Percentiles rank a stretch among this genome's conserved stretches.
phyloP scores from a whole-genome alignment of 2,329 filamentous ascomycete genomes.

The Ilyonectria robusta region DNA sequence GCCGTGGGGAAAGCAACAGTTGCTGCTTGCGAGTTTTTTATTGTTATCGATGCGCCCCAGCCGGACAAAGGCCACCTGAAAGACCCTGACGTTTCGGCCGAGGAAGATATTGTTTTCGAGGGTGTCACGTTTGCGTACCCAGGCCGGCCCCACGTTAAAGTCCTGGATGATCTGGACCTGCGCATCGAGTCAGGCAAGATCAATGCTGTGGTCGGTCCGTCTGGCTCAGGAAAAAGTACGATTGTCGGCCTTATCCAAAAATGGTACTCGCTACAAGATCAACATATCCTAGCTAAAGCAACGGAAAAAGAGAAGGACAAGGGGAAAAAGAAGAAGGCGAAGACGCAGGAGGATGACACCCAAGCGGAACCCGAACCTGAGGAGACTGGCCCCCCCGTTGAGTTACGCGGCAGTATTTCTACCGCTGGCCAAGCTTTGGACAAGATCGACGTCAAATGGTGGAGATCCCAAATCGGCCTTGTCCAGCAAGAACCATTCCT shows the following conservation, averaged over 20 bases:
- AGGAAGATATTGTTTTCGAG: slow-evolving; percentile 64
- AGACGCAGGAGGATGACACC: slow-evolving; percentile 52
- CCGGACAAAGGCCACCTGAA: slow-evolving; percentile 54
- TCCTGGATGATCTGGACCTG: slow-evolving; percentile 72
- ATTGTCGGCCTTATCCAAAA: slow-evolving; percentile 79
- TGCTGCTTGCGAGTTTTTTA: slow-evolving; percentile 71
- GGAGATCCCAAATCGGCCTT: slow-evolving; percentile 73
- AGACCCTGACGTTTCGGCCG: slow-evolving; percentile 55
- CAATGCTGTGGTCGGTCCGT: slow-evolving; percentile 81
- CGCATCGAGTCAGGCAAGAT: slow-evolving; percentile 74
- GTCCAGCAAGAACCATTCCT: slow-evolving; percentile 79
- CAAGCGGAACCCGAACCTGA: slow-evolving; percentile 52
- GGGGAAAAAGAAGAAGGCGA: slow-evolving; percentile 57
- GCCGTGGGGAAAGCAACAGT: slow-evolving; percentile 71
- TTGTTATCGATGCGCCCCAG: slow-evolving; percentile 65
- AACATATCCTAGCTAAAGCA: slow-evolving; percentile 66
- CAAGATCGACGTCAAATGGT: slow-evolving; percentile 75
- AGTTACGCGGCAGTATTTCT: slow-evolving; percentile 62
- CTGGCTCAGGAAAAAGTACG: slow-evolving; percentile 81
- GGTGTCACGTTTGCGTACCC: slow-evolving; percentile 83
- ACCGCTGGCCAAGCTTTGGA: slow-evolving; percentile 68
- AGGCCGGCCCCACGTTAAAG: slow-evolving; percentile 72
- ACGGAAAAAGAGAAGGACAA: slow-evolving; percentile 63
- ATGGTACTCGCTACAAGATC: slow-evolving; percentile 76
- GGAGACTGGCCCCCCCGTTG: slow-evolving; percentile 59